Base-by-base conservation (phyloP, 1,284 basidiomycete genomes). In the Heterobasidion parviporum region DNA sequence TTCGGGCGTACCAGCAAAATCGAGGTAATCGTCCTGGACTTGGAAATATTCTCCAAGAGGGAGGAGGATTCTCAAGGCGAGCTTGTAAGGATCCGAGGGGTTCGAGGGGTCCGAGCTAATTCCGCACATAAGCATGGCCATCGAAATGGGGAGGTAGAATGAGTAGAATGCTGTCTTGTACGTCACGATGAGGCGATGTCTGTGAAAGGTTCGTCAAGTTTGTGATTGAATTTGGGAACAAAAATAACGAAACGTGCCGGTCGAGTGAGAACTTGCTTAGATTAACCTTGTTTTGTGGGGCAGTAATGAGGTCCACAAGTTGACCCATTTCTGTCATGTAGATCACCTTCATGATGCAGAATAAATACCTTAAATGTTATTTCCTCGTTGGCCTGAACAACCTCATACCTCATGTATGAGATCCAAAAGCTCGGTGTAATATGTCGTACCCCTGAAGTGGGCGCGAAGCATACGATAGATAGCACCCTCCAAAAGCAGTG, bases 111-210 rank as follows among this genome's bases (percentile, higher is more conserved):
- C 7, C 6, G 16, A 32, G 10, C 26, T 2, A 65, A 97, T 82
- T 55, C 84, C 82, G 62, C 80, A 80, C 71, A 92, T 72, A 68
- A 86, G 82, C 86, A 98, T 89, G 32, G 94, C 94, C 57, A 96
- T 85, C 7, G 95, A 95, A 61, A 98, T 93, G 55, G 97, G 94
- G 60, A 99, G 90, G 76, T 98, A 98, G 82, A 98, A 99, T 33
- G 94, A 98, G 76, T 99, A 99, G 76, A 83, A 98, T 0, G 96
- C 92, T 15, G 97, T 98, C 76, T 99, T 99, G 84, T 95, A 98
- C 59, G 93, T 82, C 54, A 98, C 94, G 68, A 98, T 98, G 59
- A 94, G 82, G 63, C 85, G 83, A 71, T 98, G 94, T 67, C 92
- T 94, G 65, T 20, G 18, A 26, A 33, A 34, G 41, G 38, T 55